Percentiles rank a stretch among this genome's conserved stretches.
These are phyloP conservation scores for Lithohypha guttulata DNA, from an alignment of 2,329 filamentous ascomycete genomes.

Conservation along the genomic window DNA sequence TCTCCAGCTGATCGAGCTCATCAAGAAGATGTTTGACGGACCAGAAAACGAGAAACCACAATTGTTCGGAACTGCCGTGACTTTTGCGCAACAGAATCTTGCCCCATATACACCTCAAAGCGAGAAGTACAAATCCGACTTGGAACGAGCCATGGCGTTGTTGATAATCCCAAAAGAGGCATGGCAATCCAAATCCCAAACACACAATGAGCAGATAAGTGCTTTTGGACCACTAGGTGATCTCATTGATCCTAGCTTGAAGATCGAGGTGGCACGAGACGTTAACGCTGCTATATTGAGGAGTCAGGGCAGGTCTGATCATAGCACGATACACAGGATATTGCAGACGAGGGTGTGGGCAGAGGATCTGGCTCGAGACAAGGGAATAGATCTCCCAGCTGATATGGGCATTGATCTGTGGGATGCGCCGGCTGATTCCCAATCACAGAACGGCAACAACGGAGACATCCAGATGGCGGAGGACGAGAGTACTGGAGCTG, in stretches of 20 bases:
- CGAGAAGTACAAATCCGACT: constrained; percentile 67
- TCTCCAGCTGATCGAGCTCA: constrained; percentile 87
- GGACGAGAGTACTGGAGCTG: constrained; percentile 6
- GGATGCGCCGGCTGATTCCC: constrained; percentile 10
- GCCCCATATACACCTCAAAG: constrained; percentile 78
- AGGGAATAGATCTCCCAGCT: constrained; percentile 35
- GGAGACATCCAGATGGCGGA: constrained; percentile 21
- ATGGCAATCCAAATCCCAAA: constrained; percentile 41
- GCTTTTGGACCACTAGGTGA: constrained; percentile 47
- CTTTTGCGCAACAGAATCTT: constrained; percentile 78
- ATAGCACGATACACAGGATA: constrained; percentile 72
- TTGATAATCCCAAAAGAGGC: constrained; percentile 72
- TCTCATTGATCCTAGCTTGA: constrained; percentile 67
- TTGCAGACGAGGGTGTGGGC: constrained; percentile 78
- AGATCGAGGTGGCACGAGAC: constrained; percentile 69
- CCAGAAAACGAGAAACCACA: constrained; percentile 27
- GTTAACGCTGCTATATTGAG: constrained; percentile 84
- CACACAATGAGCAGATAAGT: constrained; percentile 13
- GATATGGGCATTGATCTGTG: constrained; percentile 35
- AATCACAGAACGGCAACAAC: constrained; percentile 14
- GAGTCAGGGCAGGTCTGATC: constrained; percentile 59
- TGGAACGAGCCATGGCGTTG: constrained; percentile 87
- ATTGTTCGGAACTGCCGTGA: constrained; percentile 69
- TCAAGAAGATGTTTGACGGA: constrained; percentile 39
- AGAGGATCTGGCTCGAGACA: constrained; percentile 47